Conservation (phyloP, 495 filamentous ascomycete species). For the Podospora comata region DNA sequence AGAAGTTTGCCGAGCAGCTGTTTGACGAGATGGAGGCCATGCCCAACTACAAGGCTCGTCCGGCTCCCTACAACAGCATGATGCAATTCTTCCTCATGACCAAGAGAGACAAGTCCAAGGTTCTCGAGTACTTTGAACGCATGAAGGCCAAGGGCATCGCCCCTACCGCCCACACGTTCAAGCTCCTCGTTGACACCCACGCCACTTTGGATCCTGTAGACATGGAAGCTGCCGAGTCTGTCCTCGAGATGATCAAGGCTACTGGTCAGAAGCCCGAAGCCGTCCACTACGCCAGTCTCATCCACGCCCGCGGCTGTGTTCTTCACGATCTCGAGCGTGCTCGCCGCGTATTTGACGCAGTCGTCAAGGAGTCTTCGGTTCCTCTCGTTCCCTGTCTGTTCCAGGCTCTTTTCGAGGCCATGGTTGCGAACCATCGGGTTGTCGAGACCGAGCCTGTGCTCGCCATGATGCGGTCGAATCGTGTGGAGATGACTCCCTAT, state of each 20-base stretch:
- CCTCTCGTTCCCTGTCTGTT: constrained; percentile 80
- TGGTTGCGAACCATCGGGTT: constrained; percentile 91
- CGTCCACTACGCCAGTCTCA: constrained; percentile 90
- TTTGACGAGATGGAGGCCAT: constrained; percentile 99
- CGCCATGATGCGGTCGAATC: constrained; percentile 63
- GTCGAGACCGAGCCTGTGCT: constrained; percentile 71
- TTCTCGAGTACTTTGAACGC: constrained; percentile 91
- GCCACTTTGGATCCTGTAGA: constrained; percentile 91
- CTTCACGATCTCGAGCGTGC: constrained; percentile 86
- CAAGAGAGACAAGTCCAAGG: constrained; percentile 90
- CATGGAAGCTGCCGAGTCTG: constrained; percentile 81
- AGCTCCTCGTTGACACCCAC: constrained; percentile 93
- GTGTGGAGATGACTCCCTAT: constrained; percentile 88
- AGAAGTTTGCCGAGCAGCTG: constrained; percentile 94
- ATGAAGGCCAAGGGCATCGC: constrained; percentile 85
- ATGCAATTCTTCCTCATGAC: constrained; percentile 99
- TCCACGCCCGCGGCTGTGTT: constrained; percentile 94
- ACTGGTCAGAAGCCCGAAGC: constrained; percentile 77
- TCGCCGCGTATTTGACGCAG: constrained; percentile 73
- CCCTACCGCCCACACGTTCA: constrained; percentile 94
- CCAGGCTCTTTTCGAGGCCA: constrained; percentile 91
- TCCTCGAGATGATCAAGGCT: constrained; percentile 73
- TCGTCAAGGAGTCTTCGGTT: constrained; percentile 62
- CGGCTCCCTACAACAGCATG: constrained; percentile 96
- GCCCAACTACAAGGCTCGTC: constrained; percentile 97